These are phyloP conservation scores for Helianthus tuberosus DNA, from an alignment of 129 eudicot genomes.

Conservation along the genomic window DNA sequence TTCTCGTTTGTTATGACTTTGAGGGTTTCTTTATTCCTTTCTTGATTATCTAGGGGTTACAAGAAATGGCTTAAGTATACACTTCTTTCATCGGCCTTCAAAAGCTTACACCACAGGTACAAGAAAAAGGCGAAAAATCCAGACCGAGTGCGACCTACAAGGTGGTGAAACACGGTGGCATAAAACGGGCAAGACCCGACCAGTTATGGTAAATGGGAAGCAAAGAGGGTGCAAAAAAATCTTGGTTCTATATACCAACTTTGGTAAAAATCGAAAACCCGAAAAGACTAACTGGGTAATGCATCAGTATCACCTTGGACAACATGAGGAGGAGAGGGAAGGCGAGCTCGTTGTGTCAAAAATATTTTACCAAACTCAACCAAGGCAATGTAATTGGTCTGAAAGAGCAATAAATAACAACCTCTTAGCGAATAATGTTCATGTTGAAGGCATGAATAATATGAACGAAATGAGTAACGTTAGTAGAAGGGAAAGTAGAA, in stretches of 20 bases:
- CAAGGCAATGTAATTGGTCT: too few species aligned
- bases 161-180: conserved; percentile 85
- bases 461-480: not conserved
- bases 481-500: conserved; percentile 29
- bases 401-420: not conserved
- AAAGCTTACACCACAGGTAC: conserved; percentile 86
- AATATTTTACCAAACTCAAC: too few species aligned
- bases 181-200: conserved; percentile 34
- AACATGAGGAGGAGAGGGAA: too few species aligned
- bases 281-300: too few species aligned
- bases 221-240: too few species aligned
- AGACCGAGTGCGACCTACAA: conserved; percentile 42
- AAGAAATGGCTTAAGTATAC: conserved; percentile 62
- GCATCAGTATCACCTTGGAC: too few species aligned
- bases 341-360: too few species aligned
- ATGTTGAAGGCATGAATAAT: conserved; percentile 23
- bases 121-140: conserved; percentile 68
- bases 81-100: conserved; percentile 74
- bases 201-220: too few species aligned
- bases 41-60: conserved; percentile 46
- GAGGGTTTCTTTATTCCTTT: not conserved
- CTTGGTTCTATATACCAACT: too few species aligned
- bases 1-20: not conserved
- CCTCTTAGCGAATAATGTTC: conserved; percentile 12
- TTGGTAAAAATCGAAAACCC: too few species aligned